Percentiles rank a stretch among this genome's conserved stretches.
phyloP scores from a whole-genome alignment of 345 rosid genomes.

The Garcia nutans region DNA sequence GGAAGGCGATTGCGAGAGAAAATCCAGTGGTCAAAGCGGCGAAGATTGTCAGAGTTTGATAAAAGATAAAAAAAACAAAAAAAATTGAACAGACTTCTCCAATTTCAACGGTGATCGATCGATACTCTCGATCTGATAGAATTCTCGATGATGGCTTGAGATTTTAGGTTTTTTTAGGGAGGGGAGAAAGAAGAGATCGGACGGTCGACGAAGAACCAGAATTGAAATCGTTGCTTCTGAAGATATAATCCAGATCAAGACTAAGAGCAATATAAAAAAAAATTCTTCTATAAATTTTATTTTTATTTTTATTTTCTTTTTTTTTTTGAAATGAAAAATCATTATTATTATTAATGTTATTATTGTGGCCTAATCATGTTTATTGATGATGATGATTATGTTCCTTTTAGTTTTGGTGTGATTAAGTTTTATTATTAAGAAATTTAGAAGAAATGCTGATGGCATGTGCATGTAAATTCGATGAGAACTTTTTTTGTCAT shows the following conservation, averaged over 20 bases:
- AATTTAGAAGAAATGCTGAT: constrained; percentile 4
- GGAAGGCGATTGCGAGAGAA: constrained; percentile 88
- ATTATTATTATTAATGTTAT: constrained; percentile 20
- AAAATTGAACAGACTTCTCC: neutral
- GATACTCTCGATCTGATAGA: constrained; percentile 17
- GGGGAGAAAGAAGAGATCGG: neutral
- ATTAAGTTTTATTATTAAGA: neutral
- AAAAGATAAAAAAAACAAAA: neutral
- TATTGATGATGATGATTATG: neutral
- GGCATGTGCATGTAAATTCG: constrained; percentile 38
- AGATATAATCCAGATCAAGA: neutral
- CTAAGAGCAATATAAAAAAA: constrained; percentile 14
- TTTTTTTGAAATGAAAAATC: constrained; percentile 31
- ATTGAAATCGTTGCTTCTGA: neutral
- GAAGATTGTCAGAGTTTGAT: constrained; percentile 79
- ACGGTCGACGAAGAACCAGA: neutral
- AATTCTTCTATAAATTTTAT: constrained; percentile 19
- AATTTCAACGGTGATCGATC: constrained; percentile 13
- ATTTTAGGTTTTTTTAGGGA: neutral
- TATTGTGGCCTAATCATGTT: constrained; percentile 26
- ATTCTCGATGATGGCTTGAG: neutral
- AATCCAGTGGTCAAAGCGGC: constrained; percentile 97
- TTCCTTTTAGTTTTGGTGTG: neutral
- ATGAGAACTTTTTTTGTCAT: constrained; percentile 4
- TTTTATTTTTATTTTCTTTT: constrained; percentile 8